A percentile compares a stretch with the other conserved stretches of the same genome.
Conservation (phyloP, 2,329 filamentous ascomycete genomes). For the Scedosporium aurantiacum region DNA sequence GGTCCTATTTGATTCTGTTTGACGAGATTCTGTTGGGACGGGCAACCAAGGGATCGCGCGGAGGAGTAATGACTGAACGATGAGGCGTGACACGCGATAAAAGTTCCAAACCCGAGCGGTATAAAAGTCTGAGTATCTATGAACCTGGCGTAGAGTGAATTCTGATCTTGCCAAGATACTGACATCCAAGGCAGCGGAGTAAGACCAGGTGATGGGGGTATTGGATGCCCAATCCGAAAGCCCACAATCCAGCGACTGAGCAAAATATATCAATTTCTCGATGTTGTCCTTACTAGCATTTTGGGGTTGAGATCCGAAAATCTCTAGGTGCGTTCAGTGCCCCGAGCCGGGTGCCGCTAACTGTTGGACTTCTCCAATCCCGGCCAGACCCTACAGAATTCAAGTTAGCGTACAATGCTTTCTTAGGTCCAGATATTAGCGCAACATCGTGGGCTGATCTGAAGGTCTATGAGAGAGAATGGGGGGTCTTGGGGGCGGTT, state of each 20-base stretch:
- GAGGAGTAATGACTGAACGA: conserved; percentile 8
- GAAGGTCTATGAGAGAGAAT: background rate
- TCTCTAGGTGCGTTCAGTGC: background rate
- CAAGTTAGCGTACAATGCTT: background rate
- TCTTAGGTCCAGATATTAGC: background rate
- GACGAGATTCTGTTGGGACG: background rate
- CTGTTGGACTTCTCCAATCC: background rate
- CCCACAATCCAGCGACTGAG: background rate
- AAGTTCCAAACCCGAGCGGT: conserved; percentile 11
- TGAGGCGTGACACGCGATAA: conserved; percentile 11
- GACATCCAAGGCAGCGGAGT: background rate
- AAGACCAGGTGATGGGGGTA: background rate
- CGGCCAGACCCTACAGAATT: background rate
- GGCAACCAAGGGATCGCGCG: conserved; percentile 2
- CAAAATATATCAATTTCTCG: background rate
- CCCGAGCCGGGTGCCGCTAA: background rate
- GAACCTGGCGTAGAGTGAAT: conserved; percentile 6
- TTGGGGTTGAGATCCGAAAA: background rate
- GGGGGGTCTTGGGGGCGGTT: background rate
- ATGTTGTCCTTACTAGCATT: background rate
- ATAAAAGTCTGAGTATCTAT: conserved; percentile 9
- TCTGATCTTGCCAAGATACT: background rate
- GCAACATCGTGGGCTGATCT: background rate
- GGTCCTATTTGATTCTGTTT: background rate
- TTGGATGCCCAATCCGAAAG: background rate